Percentiles rank a stretch among this genome's conserved stretches.
Evolutionary conservation across 2,329 filamentous ascomycete genomes (phyloP).

Genomic region (Emmonsia crescens): DNA sequence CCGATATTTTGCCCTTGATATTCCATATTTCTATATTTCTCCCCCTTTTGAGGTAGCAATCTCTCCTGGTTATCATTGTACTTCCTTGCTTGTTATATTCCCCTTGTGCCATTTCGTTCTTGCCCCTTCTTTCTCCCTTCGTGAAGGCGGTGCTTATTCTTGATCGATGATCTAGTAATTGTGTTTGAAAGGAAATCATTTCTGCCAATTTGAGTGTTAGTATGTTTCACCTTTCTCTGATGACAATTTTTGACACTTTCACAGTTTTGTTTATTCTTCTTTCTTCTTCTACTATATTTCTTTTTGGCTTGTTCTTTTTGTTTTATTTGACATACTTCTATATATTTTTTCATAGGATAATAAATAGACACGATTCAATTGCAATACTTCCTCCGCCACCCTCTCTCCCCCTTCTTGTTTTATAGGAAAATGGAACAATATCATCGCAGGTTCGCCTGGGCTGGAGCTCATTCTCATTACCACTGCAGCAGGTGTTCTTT

Average conservation of each 20-base stretch:
- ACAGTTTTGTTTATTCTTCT: neutral
- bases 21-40: neutral
- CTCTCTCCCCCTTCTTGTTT: neutral
- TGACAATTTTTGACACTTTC: neutral
- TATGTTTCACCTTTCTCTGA: neutral
- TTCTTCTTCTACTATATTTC: neutral
- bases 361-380: constrained; percentile 3
- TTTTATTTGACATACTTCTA: neutral
- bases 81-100: constrained; percentile 1
- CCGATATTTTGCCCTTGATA: neutral
- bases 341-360: constrained; percentile 1
- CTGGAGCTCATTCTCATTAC: neutral
- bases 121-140: neutral
- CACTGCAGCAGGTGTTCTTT: neutral
- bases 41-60: neutral
- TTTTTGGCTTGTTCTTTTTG: neutral
- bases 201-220: neutral
- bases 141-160: neutral
- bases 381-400: neutral
- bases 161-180: neutral
- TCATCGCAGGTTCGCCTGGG: neutral
- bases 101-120: neutral
- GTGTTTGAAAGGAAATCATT: neutral
- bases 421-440: neutral
- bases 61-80: neutral